These are phyloP conservation scores for Cyanidioschyzon merolae DNA, from an alignment of 23 red algal genomes.

Conservation along the genomic window DNA sequence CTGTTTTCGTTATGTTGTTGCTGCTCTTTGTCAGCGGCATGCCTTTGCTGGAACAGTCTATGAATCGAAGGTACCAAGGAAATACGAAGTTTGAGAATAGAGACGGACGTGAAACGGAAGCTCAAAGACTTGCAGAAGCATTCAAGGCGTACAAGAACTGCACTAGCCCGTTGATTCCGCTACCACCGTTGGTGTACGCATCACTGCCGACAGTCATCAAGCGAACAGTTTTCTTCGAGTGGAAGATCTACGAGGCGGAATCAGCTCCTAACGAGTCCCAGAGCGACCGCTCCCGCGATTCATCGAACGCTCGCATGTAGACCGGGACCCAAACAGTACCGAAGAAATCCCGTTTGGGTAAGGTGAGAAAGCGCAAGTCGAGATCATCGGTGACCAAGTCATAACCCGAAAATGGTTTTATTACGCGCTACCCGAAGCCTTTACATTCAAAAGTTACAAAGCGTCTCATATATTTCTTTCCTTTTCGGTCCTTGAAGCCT, in stretches of 20 bases:
- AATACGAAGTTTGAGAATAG: background rate
- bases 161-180: constrained; percentile 69
- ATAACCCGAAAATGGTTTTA: too few species aligned
- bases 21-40: constrained; percentile 79
- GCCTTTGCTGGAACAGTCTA: constrained; percentile 57
- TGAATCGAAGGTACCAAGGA: constrained; percentile 38
- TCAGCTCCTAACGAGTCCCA: background rate
- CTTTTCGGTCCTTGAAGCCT: background rate
- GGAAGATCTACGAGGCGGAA: constrained; percentile 22
- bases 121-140: background rate
- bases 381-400: too few species aligned
- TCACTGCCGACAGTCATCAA: constrained; percentile 26
- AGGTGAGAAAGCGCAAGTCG: too few species aligned
- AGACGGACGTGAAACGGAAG: background rate
- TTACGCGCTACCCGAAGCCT: background rate
- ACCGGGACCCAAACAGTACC: too few species aligned
- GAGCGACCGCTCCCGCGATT: too few species aligned
- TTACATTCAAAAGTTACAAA: background rate
- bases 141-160: constrained; percentile 45
- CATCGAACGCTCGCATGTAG: too few species aligned
- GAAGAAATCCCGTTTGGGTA: too few species aligned
- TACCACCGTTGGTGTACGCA: constrained; percentile 58
- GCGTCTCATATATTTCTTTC: background rate
- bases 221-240: constrained; percentile 40
- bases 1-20: constrained; percentile 81